Conservation (phyloP, 2,329 filamentous ascomycete genomes). For the Ceratocystis cubensis region DNA sequence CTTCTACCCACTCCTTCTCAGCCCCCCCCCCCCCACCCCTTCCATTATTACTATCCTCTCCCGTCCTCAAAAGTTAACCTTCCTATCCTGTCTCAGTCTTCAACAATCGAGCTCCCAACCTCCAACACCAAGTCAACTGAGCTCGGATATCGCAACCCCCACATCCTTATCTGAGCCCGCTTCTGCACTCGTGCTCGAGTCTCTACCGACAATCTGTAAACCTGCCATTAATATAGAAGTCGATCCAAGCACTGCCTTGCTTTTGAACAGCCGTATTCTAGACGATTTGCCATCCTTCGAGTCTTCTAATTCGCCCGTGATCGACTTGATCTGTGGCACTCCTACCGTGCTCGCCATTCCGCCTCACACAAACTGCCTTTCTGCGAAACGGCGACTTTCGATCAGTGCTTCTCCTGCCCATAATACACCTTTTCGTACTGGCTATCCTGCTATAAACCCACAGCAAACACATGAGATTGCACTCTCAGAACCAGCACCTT, state of each 20-base stretch:
- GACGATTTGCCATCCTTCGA: neutral
- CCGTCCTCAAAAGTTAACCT: neutral
- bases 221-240: neutral
- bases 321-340: constrained; percentile 6
- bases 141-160: constrained; percentile 4
- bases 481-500: neutral
- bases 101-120: constrained; percentile 5
- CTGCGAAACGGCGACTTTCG: constrained; percentile 16
- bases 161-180: neutral
- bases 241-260: neutral
- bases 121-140: constrained; percentile 3
- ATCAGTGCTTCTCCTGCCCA: constrained; percentile 34
- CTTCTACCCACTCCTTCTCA: no score
- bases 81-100: neutral
- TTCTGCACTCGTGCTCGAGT: neutral
- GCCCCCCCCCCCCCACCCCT: neutral
- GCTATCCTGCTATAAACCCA: neutral
- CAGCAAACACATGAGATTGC: neutral
- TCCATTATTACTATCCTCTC: neutral
- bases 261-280: neutral
- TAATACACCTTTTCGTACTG: constrained; percentile 46
- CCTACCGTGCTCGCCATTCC: constrained; percentile 4
- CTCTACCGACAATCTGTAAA: neutral
- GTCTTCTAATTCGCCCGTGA: neutral
- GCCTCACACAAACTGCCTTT: neutral